These are phyloP conservation scores for Parachlorella kessleri DNA, from an alignment of 139 green algal species.

Conservation along the genomic window DNA sequence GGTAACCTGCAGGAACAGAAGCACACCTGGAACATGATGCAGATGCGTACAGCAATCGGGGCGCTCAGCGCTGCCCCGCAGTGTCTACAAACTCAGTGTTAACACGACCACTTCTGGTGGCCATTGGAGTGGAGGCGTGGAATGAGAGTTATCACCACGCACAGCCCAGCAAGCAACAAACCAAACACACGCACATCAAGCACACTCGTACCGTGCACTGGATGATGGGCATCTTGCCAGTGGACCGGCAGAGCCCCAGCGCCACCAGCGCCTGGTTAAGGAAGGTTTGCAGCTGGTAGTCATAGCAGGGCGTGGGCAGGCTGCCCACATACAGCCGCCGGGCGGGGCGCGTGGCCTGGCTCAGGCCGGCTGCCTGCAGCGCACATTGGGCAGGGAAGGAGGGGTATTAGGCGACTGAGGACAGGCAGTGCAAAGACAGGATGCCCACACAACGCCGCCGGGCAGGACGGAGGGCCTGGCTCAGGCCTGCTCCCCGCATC, in stretches of 20 bases:
- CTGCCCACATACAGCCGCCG: slow-evolving; percentile 35
- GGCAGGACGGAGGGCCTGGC: no score
- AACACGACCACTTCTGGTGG: neutral
- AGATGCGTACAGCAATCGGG: neutral
- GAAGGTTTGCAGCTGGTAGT: slow-evolving; percentile 41
- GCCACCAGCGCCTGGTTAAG: slow-evolving; percentile 34
- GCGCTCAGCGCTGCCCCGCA: no score
- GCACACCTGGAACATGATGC: neutral
- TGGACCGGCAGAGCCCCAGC: slow-evolving; percentile 20
- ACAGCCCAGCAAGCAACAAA: no score
- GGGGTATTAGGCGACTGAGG: no score
- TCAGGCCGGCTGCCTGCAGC: slow-evolving; percentile 1
- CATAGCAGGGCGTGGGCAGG: slow-evolving; percentile 39
- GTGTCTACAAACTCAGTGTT: neutral
- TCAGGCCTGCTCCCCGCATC: no score
- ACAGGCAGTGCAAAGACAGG: no score
- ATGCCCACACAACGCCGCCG: no score
- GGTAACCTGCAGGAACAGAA: slow-evolving; percentile 15
- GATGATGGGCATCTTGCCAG: slow-evolving; percentile 33
- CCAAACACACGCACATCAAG: no score
- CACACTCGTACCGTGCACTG: slow-evolving; percentile 8
- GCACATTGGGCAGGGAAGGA: no score
- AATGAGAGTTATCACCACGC: neutral
- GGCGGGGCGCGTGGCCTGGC: slow-evolving; percentile 26
- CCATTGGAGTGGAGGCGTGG: neutral